Percentiles rank a stretch among this genome's conserved stretches.
Evolutionary conservation across 2,329 filamentous ascomycete species (phyloP).

Genomic region (Sclerotinia subarctica): DNA sequence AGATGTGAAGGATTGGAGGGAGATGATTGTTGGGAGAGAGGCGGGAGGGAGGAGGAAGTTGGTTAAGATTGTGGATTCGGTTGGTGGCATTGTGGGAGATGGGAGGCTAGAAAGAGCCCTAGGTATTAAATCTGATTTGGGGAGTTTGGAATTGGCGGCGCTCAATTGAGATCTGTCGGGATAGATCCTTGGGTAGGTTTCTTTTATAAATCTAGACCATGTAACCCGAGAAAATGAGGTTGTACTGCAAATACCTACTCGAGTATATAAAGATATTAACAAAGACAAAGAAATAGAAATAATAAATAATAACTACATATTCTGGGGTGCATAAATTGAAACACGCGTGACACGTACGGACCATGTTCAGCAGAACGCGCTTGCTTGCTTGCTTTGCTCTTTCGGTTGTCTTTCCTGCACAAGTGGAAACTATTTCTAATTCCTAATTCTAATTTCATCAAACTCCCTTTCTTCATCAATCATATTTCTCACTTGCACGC

Average conservation of each 20-base stretch:
- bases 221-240: background rate
- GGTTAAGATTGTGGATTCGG: constrained; percentile 70
- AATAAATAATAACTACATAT: background rate
- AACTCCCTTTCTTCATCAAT: background rate
- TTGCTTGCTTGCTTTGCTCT: background rate
- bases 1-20: constrained; percentile 70
- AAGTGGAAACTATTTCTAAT: constrained; percentile 3
- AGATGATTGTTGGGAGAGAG: constrained; percentile 68
- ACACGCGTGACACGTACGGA: constrained; percentile 1
- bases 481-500: constrained; percentile 3
- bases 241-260: background rate
- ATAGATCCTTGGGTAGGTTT: background rate
- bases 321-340: constrained; percentile 2
- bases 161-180: background rate
- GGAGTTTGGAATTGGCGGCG: background rate
- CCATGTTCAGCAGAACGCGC: constrained; percentile 1
- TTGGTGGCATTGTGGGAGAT: constrained; percentile 59
- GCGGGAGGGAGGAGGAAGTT: constrained; percentile 78
- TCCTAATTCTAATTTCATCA: constrained; percentile 11
- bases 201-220: background rate
- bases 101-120: background rate
- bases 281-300: background rate
- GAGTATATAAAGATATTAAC: too few relatives aligned
- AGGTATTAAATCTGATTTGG: background rate
- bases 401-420: constrained; percentile 3